Evolutionary conservation across 73 alveolate genomes (phyloP).

Genomic region (Tetrahymena elliotti): DNA sequence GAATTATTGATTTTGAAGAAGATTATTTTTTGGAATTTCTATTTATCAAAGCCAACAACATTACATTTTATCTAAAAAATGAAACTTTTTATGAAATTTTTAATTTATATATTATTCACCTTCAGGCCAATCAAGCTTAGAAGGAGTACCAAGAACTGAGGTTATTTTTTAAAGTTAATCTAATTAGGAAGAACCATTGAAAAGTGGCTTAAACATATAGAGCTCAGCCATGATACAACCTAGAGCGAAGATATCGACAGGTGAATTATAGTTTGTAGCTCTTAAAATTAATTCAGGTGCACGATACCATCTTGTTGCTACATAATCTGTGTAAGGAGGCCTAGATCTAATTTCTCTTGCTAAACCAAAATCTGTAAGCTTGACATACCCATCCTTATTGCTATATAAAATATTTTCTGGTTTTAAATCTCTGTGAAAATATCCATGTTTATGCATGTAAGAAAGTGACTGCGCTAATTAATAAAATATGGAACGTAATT

Average conservation of each 20-base stretch:
- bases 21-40: background rate
- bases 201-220: slow-evolving; percentile 89
- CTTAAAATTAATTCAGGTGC: slow-evolving; percentile 94
- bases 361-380: slow-evolving; percentile 96
- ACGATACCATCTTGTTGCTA: slow-evolving; percentile 96
- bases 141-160: slow-evolving; percentile 96
- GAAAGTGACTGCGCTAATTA: slow-evolving; percentile 86
- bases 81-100: background rate
- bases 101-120: slow-evolving; percentile 34
- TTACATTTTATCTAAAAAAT: background rate
- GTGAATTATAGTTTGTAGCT: slow-evolving; percentile 84
- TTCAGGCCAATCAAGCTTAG: slow-evolving; percentile 51
- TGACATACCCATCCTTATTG: slow-evolving; percentile 90
- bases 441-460: slow-evolving; percentile 90
- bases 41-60: background rate
- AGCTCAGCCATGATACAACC: slow-evolving; percentile 98
- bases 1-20: background rate
- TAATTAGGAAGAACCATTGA: slow-evolving; percentile 89
- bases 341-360: slow-evolving; percentile 94
- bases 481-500: slow-evolving; percentile 69
- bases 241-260: slow-evolving; percentile 94
- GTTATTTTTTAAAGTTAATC: slow-evolving; percentile 90
- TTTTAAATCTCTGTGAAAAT: slow-evolving; percentile 91
- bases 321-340: slow-evolving; percentile 98
- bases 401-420: slow-evolving; percentile 71